phyloP scores from a whole-genome alignment of 2,329 filamentous ascomycete genomes.

The Penicillium sumatraense region DNA sequence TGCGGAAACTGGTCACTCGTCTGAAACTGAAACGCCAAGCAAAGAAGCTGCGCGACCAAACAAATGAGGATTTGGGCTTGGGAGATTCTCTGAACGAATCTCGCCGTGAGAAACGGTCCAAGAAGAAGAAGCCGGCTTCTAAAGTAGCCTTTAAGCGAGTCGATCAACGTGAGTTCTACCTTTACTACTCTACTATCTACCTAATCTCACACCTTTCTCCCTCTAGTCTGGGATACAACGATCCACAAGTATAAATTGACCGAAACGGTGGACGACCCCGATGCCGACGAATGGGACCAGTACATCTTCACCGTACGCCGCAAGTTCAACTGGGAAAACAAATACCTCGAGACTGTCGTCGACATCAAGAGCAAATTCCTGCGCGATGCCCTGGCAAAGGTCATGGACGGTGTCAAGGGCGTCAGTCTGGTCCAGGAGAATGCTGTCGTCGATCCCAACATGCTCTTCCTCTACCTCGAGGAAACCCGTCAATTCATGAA shows the following conservation, averaged over 20 bases:
- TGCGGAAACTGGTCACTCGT: slow-evolving; percentile 34
- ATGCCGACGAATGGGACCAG: slow-evolving; percentile 71
- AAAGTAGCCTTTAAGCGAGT: slow-evolving; percentile 72
- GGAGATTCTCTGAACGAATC: slow-evolving; percentile 26
- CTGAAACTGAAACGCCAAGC: slow-evolving; percentile 42
- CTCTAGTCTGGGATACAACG: slow-evolving; percentile 55
- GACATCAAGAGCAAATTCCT: slow-evolving; percentile 85
- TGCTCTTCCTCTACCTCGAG: slow-evolving; percentile 76
- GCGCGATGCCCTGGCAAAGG: slow-evolving; percentile 69
- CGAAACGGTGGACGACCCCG: slow-evolving; percentile 68
- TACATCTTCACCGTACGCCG: slow-evolving; percentile 83
- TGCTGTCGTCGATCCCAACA: slow-evolving; percentile 72
- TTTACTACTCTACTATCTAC: neutral
- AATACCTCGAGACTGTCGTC: slow-evolving; percentile 73
- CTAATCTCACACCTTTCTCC: slow-evolving; percentile 5
- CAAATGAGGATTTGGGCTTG: slow-evolving; percentile 36
- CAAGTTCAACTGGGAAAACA: slow-evolving; percentile 83
- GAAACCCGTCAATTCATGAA: slow-evolving; percentile 71
- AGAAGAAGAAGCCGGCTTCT: slow-evolving; percentile 54
- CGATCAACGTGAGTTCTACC: slow-evolving; percentile 56
- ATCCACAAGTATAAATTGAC: slow-evolving; percentile 70
- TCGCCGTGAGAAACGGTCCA: slow-evolving; percentile 31
- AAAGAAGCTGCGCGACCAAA: slow-evolving; percentile 32
- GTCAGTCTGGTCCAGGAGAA: slow-evolving; percentile 80
- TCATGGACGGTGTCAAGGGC: slow-evolving; percentile 77